Evolutionary conservation across 2,329 filamentous ascomycete species (phyloP), one percentile per base, ranked within the genome.

Genomic region (Talaromyces rugulosus): DNA sequence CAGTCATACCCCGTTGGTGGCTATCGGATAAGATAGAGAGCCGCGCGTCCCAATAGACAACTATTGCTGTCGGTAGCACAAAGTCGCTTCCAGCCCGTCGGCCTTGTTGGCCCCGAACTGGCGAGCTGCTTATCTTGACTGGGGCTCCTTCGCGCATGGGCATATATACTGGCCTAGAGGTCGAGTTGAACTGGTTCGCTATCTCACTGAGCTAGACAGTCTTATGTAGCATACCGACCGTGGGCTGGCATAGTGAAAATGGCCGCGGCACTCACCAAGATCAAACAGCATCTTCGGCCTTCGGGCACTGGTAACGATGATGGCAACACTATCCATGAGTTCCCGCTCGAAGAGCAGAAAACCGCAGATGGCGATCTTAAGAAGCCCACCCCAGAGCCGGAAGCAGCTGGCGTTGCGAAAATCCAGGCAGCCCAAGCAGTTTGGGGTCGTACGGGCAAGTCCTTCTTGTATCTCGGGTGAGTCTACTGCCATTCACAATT

Each of bases 391-490:
- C 58, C 4, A 34, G 47, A 30, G 11, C 58, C 18, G 12, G 65
- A 69, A 51, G 64, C 63, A 9, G 64, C 62, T 7, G 70, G 68
- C 11, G 66, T 69, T n/a, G 66, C 66, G 30, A 71, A 69, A 61
- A 69, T 73, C 33, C 68, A 72, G 56, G 71, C 69, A 12, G 67
- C 68, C 12, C 69, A 71, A 55, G 66, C 68, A 1, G 68, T 73
- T 18, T 70, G 69, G 51, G 68, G 69, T n/a, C 66, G 66, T n/a
- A 71, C 69, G 57, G 69, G 71, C 9, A 69, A 68, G 61, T 73
- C 72, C 60, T 58, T 72, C 30, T 65, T 72, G 11, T 72, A 71
- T 51, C 64, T 64, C 27, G 69, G 71, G 69, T 71, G 64, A 50
- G 67, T 66, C 28, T 52, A 6, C 3, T 42, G 1, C 23, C 4